Evolutionary conservation across 768 basidiomycete genomes (phyloP).

Genomic region (Trametes maxima): DNA sequence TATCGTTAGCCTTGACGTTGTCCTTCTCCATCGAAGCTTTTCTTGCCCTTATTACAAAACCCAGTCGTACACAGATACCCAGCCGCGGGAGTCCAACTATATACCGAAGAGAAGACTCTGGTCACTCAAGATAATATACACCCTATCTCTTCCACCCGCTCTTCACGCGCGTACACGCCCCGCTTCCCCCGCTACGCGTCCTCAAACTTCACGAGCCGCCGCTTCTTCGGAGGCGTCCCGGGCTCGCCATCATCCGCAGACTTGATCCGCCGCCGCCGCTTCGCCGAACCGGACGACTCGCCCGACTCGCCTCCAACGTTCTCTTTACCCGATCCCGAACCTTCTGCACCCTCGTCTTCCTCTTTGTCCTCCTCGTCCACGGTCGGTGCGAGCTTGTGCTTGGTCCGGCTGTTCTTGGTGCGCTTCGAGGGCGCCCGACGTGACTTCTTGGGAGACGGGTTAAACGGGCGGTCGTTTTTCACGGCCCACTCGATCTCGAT

Average conservation of each 20-base stretch:
- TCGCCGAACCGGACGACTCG: conserved; percentile 5
- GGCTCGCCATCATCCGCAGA: conserved; percentile 10
- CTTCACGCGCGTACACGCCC: neutral
- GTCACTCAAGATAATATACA: conserved; percentile 3
- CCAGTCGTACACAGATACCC: neutral
- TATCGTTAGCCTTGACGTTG: conserved; percentile 12
- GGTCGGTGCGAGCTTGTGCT: neutral
- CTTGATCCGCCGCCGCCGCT: conserved; percentile 13
- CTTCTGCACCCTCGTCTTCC: neutral
- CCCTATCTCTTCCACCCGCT: neutral
- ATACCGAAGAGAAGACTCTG: neutral
- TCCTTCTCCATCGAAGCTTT: neutral
- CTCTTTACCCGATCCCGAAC: conserved; percentile 9
- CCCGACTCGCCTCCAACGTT: neutral
- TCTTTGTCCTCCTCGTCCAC: conserved; percentile 6
- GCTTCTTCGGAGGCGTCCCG: conserved; percentile 40
- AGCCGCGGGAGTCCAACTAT: neutral
- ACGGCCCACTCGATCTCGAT: conserved; percentile 82
- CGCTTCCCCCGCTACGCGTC: neutral
- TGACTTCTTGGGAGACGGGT: conserved; percentile 50
- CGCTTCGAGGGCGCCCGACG: conserved; percentile 4
- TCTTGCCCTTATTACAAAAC: neutral
- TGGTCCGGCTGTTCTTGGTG: conserved; percentile 8
- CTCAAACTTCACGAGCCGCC: conserved; percentile 30
- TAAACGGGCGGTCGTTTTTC: conserved; percentile 59